Evolutionary conservation across 2,329 filamentous ascomycete species (phyloP).

Genomic region (Trichophyton schoenleinii): DNA sequence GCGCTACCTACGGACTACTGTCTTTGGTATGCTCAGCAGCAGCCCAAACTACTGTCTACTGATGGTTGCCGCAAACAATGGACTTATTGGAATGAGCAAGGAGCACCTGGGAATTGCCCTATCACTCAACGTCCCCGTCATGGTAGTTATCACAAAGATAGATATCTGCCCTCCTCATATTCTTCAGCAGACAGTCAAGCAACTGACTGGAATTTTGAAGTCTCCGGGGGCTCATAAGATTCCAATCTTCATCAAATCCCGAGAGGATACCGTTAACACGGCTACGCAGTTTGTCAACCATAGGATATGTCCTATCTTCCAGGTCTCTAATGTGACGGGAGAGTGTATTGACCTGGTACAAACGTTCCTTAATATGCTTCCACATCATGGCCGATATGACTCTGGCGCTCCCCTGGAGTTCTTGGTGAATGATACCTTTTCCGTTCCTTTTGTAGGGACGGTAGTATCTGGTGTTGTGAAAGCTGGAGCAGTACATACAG

Average conservation of each 20-base stretch:
- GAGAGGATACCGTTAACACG: conserved; percentile 86
- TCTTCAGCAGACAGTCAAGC: conserved; percentile 79
- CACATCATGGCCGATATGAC: conserved; percentile 88
- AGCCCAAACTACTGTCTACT: conserved; percentile 95
- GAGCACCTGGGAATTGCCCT: conserved; percentile 92
- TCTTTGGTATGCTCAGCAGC: conserved; percentile 86
- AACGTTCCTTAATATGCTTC: conserved; percentile 86
- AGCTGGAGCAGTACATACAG: conserved; percentile 71
- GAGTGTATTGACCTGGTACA: conserved; percentile 81
- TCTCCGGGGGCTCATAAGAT: conserved; percentile 90
- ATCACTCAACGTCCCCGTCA: conserved; percentile 89
- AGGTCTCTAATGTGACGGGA: conserved; percentile 95
- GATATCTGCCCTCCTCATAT: conserved; percentile 97
- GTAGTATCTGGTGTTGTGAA: conserved; percentile 93
- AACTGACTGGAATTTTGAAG: conserved; percentile 86
- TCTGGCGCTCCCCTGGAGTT: conserved; percentile 82
- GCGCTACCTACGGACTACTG: conserved; percentile 85
- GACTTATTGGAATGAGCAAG: conserved; percentile 93
- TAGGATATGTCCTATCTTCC: conserved; percentile 92
- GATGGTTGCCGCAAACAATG: conserved; percentile 98
- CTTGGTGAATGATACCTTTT: conserved; percentile 94
- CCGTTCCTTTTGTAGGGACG: conserved; percentile 90
- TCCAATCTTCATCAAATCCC: conserved; percentile 84
- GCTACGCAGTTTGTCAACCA: conserved; percentile 92
- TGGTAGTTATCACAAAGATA: conserved; percentile 97